These are phyloP conservation scores for Sporisorium scitamineum DNA, from an alignment of 1,284 basidiomycete species.

Conservation along the genomic window DNA sequence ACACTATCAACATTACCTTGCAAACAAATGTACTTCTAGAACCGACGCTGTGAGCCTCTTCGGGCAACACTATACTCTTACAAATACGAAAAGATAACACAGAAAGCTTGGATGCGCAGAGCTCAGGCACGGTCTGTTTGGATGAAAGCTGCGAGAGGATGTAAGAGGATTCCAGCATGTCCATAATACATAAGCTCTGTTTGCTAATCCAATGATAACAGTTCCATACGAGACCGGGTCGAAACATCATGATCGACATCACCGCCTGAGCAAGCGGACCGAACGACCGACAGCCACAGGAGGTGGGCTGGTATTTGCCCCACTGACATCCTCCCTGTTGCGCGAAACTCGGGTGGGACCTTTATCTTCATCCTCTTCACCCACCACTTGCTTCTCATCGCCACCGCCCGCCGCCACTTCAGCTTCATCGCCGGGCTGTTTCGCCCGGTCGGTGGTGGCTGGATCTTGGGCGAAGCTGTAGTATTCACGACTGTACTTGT, in stretches of 20 bases:
- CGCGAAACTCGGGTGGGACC: slow-evolving; percentile 23
- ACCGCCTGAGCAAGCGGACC: slow-evolving; percentile 20
- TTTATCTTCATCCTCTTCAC: slow-evolving; percentile 22
- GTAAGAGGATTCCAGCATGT: slow-evolving; percentile 1
- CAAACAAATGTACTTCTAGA: slow-evolving; percentile 34
- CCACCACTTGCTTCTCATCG: background rate
- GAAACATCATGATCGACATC: background rate
- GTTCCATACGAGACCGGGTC: background rate
- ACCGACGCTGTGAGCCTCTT: background rate
- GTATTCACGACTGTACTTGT: slow-evolving; percentile 46
- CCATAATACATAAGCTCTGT: background rate
- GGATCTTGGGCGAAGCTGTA: slow-evolving; percentile 47
- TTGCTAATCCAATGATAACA: background rate
- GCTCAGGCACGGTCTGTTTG: background rate
- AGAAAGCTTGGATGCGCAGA: background rate
- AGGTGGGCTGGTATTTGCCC: slow-evolving; percentile 17
- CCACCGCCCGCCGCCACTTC: background rate
- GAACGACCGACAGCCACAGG: slow-evolving; percentile 18
- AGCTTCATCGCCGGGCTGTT: slow-evolving; percentile 11
- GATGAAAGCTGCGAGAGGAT: background rate
- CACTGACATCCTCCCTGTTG: slow-evolving; percentile 12
- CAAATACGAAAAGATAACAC: background rate
- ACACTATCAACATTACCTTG: background rate
- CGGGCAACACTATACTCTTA: background rate
- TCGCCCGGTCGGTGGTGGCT: slow-evolving; percentile 21